These are phyloP conservation scores for Candida sakaeoensis DNA, from an alignment of 805 yeast genomes.

Conservation along the genomic window DNA sequence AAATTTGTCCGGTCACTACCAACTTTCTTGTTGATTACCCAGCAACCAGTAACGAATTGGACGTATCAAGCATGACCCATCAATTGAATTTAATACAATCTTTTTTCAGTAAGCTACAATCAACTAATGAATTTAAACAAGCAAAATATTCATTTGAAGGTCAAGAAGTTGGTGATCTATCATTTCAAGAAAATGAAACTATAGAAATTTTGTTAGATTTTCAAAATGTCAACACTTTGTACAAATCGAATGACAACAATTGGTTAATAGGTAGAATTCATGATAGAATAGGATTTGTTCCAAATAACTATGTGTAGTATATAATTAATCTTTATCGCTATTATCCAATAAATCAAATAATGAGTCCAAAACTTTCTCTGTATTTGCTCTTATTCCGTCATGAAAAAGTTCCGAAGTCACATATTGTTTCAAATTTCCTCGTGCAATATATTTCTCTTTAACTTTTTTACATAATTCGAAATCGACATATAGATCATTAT, in stretches of 20 bases:
- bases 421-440: slow-evolving; percentile 36
- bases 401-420: slow-evolving; percentile 51
- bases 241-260: slow-evolving; percentile 17
- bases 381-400: slow-evolving; percentile 44
- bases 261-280: slow-evolving; percentile 33
- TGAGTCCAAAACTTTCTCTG: slow-evolving; percentile 35
- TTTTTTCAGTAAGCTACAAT: slow-evolving; percentile 19
- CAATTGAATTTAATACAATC: slow-evolving; percentile 20
- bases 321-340: slow-evolving; percentile 33
- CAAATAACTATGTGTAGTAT: slow-evolving; percentile 21
- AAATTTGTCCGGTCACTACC: slow-evolving; percentile 24
- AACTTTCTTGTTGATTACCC: slow-evolving; percentile 3
- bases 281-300: slow-evolving; percentile 35
- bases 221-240: slow-evolving; percentile 20
- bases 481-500: slow-evolving; percentile 51
- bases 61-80: slow-evolving; percentile 4
- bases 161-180: slow-evolving; percentile 33
- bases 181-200: slow-evolving; percentile 30
- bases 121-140: slow-evolving; percentile 3
- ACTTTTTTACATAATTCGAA: slow-evolving; percentile 38
- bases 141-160: slow-evolving; percentile 28
- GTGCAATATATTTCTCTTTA: slow-evolving; percentile 23
- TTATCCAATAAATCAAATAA: slow-evolving; percentile 36
- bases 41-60: slow-evolving; percentile 1
- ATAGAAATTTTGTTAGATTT: slow-evolving; percentile 32